phyloP scores from a whole-genome alignment of 2,329 filamentous ascomycete species.

The Fusarium cicatricum region DNA sequence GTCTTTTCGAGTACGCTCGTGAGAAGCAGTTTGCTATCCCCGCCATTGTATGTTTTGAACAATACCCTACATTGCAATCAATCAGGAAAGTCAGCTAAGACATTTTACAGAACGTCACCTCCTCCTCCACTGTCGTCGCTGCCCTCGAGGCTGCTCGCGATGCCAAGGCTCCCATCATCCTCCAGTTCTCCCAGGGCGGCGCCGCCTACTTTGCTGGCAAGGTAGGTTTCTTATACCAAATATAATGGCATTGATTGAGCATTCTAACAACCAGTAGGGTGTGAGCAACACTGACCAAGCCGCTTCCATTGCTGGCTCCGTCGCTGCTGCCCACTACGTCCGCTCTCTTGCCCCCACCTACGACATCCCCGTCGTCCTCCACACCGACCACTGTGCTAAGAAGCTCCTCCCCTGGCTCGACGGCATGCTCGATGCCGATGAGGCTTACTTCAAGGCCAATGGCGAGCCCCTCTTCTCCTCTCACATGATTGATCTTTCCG shows the following conservation, averaged over 20 bases:
- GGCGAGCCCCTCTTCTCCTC: conserved; percentile 93
- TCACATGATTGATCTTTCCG: conserved; percentile 98
- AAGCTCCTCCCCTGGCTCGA: conserved; percentile 99
- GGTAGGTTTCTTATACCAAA: conserved; percentile 52
- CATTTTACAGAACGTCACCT: conserved; percentile 78
- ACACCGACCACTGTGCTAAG: conserved; percentile 99
- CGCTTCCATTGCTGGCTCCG: conserved; percentile 85
- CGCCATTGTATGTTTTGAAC: conserved; percentile 63
- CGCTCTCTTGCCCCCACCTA: conserved; percentile 87
- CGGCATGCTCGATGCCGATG: conserved; percentile 93
- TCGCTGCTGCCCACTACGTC: conserved; percentile 94
- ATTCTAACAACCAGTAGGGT: conserved; percentile 58
- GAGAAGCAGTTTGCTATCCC: conserved; percentile 90
- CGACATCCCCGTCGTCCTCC: conserved; percentile 88
- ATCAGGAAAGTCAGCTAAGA: conserved; percentile 4
- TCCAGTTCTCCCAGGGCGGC: conserved; percentile 94
- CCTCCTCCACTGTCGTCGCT: conserved; percentile 79
- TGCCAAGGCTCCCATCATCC: conserved; percentile 87
- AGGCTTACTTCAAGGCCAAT: conserved; percentile 92
- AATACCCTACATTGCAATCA: neutral
- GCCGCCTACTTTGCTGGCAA: conserved; percentile 93
- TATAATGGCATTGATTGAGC: neutral
- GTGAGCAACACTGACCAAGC: conserved; percentile 82
- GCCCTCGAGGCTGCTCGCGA: conserved; percentile 95
- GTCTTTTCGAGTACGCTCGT: conserved; percentile 89